These are phyloP conservation scores for Dactylellina parvicollis DNA, from an alignment of 2,329 filamentous ascomycete species.

Conservation along the genomic window DNA sequence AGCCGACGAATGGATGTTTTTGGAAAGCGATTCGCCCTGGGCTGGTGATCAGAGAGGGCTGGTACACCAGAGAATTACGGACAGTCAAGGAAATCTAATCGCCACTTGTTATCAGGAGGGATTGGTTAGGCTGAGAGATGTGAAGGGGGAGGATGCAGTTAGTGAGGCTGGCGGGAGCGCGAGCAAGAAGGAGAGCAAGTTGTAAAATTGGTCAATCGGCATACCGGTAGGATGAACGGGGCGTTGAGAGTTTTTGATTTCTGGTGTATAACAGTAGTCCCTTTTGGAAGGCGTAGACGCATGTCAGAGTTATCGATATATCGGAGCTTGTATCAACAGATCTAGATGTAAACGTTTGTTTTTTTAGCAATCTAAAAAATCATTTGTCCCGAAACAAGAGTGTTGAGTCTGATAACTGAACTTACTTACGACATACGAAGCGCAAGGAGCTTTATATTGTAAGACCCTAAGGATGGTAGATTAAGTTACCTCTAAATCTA, in stretches of 20 bases:
- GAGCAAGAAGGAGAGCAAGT: slow-evolving; percentile 34
- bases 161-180: slow-evolving; percentile 4
- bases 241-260: background rate
- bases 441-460: too few species aligned
- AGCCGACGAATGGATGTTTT: slow-evolving; percentile 62
- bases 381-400: too few species aligned
- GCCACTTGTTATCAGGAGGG: slow-evolving; percentile 84
- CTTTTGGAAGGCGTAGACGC: too few species aligned
- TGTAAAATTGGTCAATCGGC: slow-evolving; percentile 4
- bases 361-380: too few species aligned
- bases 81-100: slow-evolving; percentile 75
- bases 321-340: too few species aligned
- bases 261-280: background rate
- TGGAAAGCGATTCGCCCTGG: slow-evolving; percentile 78
- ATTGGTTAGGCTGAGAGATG: slow-evolving; percentile 57
- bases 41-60: slow-evolving; percentile 79
- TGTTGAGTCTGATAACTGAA: too few species aligned
- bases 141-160: slow-evolving; percentile 52
- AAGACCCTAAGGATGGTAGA: too few species aligned
- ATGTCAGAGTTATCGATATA: too few species aligned
- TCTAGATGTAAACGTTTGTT: too few species aligned
- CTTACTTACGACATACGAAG: too few species aligned
- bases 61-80: slow-evolving; percentile 78
- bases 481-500: too few species aligned
- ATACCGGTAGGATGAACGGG: background rate